These are phyloP conservation scores for Camellia lanceoleosa DNA, from an alignment of 148 eudicot genomes.

Conservation along the genomic window DNA sequence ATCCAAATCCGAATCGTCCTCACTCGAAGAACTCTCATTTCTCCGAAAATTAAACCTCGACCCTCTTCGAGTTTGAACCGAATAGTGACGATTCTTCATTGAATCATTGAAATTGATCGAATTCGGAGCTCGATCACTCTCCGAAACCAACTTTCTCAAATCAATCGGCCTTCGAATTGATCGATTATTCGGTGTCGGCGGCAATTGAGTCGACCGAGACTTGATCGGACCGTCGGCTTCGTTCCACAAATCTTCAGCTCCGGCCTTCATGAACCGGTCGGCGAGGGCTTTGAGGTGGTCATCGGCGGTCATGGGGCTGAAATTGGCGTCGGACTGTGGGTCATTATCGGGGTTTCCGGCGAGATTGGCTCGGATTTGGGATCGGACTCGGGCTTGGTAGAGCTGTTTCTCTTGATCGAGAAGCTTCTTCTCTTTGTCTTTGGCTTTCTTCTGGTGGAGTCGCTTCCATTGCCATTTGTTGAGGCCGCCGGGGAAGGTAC, in stretches of 20 bases:
- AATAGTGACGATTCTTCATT: conserved; percentile 40
- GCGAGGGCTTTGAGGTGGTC: conserved; percentile 78
- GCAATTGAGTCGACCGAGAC: conserved; percentile 10
- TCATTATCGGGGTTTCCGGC: conserved; percentile 9
- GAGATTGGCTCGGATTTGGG: conserved; percentile 59
- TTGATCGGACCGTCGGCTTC: conserved; percentile 65
- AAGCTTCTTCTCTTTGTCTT: conserved; percentile 69
- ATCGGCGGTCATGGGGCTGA: conserved; percentile 52
- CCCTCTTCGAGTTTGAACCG: conserved; percentile 25
- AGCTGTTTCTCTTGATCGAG: conserved; percentile 80
- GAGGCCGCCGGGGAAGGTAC: conserved; percentile 89
- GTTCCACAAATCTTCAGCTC: conserved; percentile 93
- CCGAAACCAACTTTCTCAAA: conserved; percentile 32
- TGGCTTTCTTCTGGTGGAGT: conserved; percentile 81
- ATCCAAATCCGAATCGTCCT: conserved; percentile 26
- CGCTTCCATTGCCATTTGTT: conserved; percentile 98
- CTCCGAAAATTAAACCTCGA: conserved; percentile 26
- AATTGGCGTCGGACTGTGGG: conserved; percentile 11
- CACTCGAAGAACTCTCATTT: conserved; percentile 39
- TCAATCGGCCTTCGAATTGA: conserved; percentile 29
- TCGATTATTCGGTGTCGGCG: conserved; percentile 10
- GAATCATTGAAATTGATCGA: conserved; percentile 14
- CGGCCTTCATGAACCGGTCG: conserved; percentile 73
- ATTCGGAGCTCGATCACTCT: conserved; percentile 5
- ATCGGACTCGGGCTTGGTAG: conserved; percentile 76